Evolutionary conservation across 2,329 filamentous ascomycete genomes (phyloP), one percentile per base, ranked within the genome.

Genomic region (Curvularia spicifera): DNA sequence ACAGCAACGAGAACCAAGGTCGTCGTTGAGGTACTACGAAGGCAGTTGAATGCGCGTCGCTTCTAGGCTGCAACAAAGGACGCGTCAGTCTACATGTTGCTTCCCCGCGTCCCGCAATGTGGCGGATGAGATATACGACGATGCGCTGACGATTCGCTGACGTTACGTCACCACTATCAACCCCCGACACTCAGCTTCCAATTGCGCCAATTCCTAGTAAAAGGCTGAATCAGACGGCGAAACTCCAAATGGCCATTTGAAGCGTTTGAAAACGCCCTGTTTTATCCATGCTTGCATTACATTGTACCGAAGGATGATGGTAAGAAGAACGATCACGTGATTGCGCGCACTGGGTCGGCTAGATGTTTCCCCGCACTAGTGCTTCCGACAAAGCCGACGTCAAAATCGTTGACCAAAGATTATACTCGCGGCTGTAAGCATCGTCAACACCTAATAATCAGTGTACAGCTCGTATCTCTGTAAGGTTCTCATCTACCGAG

Each of bases 11-110:
- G 26, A 33, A 39, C 28, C 28, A n/a, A 37, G 28, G 22, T 20
- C 20, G 10, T n/a, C 33, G 13, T 33, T 5, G 4, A 29, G 10
- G 13, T n/a, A 12, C 28, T n/a, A 5, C 37, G 24, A 39, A 42
- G 39, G 9, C 48, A 31, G 20, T 22, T 42, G 57, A 47, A 44
- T 40, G 40, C 54, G 61, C 51, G 52, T 20, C 29, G 26, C 12
- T 6, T n/a, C 33, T 44, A 68, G 60, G 61, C 62, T 61, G 37
- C 61, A 44, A 57, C 28, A 29, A 35, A 46, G 58, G 51, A 65
- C 63, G 60, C 60, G 63, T 65, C 56, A 56, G 56, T 55, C 51
- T 4, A 50, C 5, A 37, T n/a, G 33, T n/a, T 51, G 15, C 33
- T 55, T 55, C 56, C 56, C 56, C 56, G 56, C 56, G 46, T 54